A percentile compares a stretch with the other conserved stretches of the same genome.
These are phyloP conservation scores for Nitzschia sp. DNA, from an alignment of 108 stramenopile genomes.

Conservation along the genomic window DNA sequence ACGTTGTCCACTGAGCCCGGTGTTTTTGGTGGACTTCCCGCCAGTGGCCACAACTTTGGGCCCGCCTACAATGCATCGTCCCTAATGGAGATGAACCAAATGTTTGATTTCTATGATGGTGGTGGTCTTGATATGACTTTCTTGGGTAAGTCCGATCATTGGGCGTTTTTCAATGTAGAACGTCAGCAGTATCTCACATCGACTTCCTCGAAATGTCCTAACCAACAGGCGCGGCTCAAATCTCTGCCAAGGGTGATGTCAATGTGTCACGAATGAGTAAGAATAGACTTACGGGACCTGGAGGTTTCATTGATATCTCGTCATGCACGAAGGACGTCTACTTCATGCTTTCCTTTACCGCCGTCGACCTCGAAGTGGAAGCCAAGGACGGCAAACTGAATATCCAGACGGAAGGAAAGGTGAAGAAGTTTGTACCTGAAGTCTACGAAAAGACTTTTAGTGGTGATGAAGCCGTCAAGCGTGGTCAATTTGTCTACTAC, in stretches of 20 bases:
- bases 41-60: conserved; percentile 75
- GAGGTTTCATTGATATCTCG: conserved; percentile 85
- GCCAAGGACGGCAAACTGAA: conserved; percentile 48
- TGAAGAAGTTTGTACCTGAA: conserved; percentile 70
- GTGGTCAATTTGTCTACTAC: conserved; percentile 75
- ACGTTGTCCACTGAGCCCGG: conserved; percentile 83
- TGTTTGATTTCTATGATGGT: conserved; percentile 23
- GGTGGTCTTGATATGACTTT: conserved; percentile 45
- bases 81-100: conserved; percentile 74
- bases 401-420: conserved; percentile 63
- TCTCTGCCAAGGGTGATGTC: conserved; percentile 66
- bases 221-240: conserved; percentile 77
- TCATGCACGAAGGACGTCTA: conserved; percentile 60
- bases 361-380: conserved; percentile 65
- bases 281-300: conserved; percentile 71
- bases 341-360: conserved; percentile 72
- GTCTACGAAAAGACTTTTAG: conserved; percentile 74
- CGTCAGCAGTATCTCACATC: too few species aligned
- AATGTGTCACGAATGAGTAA: conserved; percentile 76
- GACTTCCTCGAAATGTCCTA: too few species aligned
- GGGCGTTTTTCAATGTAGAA: neutral
- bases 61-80: conserved; percentile 72
- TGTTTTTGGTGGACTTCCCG: conserved; percentile 57
- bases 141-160: conserved; percentile 13
- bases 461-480: conserved; percentile 68